A percentile compares a stretch with the other conserved stretches of the same genome.
These are phyloP conservation scores for Polytrichum commune DNA, from an alignment of 225 moss, liverwort and hornwort species.

Conservation along the genomic window DNA sequence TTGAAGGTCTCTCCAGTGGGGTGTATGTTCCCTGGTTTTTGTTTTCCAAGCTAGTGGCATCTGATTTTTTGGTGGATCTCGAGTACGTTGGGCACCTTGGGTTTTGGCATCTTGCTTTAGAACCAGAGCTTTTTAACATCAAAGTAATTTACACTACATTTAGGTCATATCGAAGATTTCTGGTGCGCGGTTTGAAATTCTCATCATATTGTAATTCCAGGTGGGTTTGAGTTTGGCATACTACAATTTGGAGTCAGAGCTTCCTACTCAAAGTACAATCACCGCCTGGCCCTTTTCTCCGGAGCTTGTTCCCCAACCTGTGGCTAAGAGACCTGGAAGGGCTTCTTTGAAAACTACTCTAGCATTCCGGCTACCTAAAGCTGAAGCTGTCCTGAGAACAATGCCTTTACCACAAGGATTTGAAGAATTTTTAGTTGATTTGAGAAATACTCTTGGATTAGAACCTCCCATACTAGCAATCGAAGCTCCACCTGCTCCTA, in stretches of 20 bases:
- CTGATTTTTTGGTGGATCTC: too few species aligned
- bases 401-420: constrained; percentile 61
- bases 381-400: constrained; percentile 63
- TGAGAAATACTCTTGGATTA: constrained; percentile 50
- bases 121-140: too few species aligned
- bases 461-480: constrained; percentile 10
- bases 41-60: not conserved
- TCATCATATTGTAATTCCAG: constrained; percentile 7
- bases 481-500: constrained; percentile 16
- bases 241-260: constrained; percentile 69
- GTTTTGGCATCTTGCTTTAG: too few species aligned
- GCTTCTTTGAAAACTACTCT: constrained; percentile 28
- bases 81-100: too few species aligned
- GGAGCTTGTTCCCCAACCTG: constrained; percentile 34
- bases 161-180: too few species aligned
- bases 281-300: constrained; percentile 66
- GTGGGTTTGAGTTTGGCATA: constrained; percentile 80
- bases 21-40: not conserved
- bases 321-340: constrained; percentile 29
- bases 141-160: too few species aligned
- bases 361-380: constrained; percentile 59
- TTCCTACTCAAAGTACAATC: constrained; percentile 68
- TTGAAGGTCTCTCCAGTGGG: not conserved
- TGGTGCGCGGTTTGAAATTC: too few species aligned
- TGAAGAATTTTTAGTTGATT: constrained; percentile 54